A percentile compares a stretch with the other conserved stretches of the same genome.
Conservation (phyloP, 2,329 filamentous ascomycete species). For the Phialocephala sp. region DNA sequence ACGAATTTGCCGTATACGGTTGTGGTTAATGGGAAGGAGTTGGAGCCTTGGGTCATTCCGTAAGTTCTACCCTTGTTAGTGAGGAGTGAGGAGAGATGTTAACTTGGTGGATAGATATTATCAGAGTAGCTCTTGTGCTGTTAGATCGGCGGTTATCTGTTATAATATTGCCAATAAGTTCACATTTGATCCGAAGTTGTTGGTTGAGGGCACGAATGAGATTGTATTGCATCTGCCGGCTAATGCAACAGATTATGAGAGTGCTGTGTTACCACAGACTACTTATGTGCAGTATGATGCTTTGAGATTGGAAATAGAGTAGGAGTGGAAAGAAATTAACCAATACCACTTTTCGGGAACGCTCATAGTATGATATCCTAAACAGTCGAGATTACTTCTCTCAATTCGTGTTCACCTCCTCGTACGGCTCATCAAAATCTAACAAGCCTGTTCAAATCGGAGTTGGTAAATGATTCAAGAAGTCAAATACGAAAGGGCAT, state of each 20-base stretch:
- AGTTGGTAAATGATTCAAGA: not conserved
- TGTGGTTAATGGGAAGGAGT: slow-evolving; percentile 51
- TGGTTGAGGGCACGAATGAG: slow-evolving; percentile 59
- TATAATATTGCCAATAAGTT: slow-evolving; percentile 68
- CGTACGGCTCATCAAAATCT: too few relatives aligned
- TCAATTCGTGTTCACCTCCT: too few relatives aligned
- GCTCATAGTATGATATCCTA: too few relatives aligned
- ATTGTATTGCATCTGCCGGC: slow-evolving; percentile 63
- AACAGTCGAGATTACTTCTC: too few relatives aligned
- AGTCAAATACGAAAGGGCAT: not conserved
- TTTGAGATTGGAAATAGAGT: slow-evolving; percentile 60
- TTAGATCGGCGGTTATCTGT: slow-evolving; percentile 64
- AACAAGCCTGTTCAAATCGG: too few relatives aligned
- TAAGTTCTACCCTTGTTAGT: slow-evolving; percentile 42
- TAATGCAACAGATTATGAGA: slow-evolving; percentile 64
- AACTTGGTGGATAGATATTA: slow-evolving; percentile 49
- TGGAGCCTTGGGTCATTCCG: slow-evolving; percentile 63
- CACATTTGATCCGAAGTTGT: slow-evolving; percentile 54
- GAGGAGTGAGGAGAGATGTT: not conserved
- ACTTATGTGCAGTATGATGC: slow-evolving; percentile 72
- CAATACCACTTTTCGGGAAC: not conserved
- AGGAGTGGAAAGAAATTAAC: not conserved
- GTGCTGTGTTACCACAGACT: slow-evolving; percentile 57
- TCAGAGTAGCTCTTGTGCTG: slow-evolving; percentile 64
- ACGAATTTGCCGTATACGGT: slow-evolving; percentile 59